Conservation (phyloP, 306 rosid genomes). For the Begonia fuchsioides region DNA sequence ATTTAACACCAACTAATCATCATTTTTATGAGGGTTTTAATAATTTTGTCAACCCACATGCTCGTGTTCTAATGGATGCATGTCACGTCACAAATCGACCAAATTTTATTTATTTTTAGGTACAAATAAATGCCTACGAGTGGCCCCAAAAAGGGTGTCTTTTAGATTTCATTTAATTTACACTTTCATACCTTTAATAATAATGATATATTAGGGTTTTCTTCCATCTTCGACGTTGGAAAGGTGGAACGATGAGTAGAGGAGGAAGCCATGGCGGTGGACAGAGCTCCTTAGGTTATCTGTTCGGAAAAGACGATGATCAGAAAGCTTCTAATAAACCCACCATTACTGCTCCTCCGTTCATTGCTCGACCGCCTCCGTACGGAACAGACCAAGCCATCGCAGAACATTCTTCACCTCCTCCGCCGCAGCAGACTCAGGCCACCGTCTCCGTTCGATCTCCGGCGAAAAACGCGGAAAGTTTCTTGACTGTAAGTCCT, state of each 20-base stretch:
- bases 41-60: too few species aligned
- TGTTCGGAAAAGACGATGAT: constrained; percentile 34
- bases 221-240: too few species aligned
- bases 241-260: constrained; percentile 56
- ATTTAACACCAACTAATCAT: too few species aligned
- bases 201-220: too few species aligned
- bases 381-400: constrained; percentile 29
- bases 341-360: constrained; percentile 6
- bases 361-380: constrained; percentile 21
- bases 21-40: too few species aligned
- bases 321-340: constrained; percentile 19
- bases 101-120: too few species aligned
- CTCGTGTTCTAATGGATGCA: too few species aligned
- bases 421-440: constrained; percentile 16
- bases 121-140: too few species aligned
- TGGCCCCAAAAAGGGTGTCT: too few species aligned
- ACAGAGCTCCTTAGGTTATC: constrained; percentile 51
- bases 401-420: constrained; percentile 15
- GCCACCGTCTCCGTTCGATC: constrained; percentile 32
- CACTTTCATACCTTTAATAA: too few species aligned
- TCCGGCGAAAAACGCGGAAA: constrained; percentile 36
- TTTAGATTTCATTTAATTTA: too few species aligned
- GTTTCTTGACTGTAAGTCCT: constrained; percentile 36
- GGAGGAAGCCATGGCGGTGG: constrained; percentile 65
- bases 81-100: too few species aligned